Conservation (phyloP, 2,329 filamentous ascomycete genomes). For the Lecanoromycetidae sp. region DNA sequence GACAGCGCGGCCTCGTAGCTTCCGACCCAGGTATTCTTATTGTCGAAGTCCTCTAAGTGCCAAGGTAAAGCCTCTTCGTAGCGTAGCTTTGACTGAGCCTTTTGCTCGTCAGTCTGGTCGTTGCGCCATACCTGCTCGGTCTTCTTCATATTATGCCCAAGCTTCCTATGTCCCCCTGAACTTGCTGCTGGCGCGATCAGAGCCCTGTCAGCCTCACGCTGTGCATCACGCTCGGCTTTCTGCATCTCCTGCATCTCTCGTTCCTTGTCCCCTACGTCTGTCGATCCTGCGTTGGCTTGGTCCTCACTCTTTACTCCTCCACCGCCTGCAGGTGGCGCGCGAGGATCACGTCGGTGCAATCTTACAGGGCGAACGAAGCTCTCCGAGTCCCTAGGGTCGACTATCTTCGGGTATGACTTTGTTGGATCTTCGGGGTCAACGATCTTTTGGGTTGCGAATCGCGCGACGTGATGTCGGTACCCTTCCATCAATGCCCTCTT, state of each 20-base stretch:
- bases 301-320: constrained; percentile 52
- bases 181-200: constrained; percentile 79
- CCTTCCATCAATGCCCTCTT: constrained; percentile 69
- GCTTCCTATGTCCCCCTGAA: constrained; percentile 52
- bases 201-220: constrained; percentile 75
- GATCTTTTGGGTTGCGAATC: constrained; percentile 54
- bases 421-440: no score
- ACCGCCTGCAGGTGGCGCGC: constrained; percentile 42
- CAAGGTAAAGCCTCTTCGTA: constrained; percentile 95
- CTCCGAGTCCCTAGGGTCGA: constrained; percentile 60
- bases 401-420: no score
- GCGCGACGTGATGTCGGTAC: constrained; percentile 76
- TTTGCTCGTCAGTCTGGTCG: constrained; percentile 63
- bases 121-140: constrained; percentile 74
- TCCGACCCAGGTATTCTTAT: constrained; percentile 87
- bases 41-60: constrained; percentile 94
- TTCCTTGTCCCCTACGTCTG: constrained; percentile 51
- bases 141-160: constrained; percentile 58
- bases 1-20: constrained; percentile 83
- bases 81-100: constrained; percentile 50
- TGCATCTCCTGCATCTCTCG: constrained; percentile 45
- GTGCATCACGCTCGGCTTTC: constrained; percentile 68
- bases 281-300: constrained; percentile 35
- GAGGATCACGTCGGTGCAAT: constrained; percentile 77
- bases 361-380: constrained; percentile 82